phyloP scores from a whole-genome alignment of 257 asterid species.

The Rauvolfia tetraphylla region DNA sequence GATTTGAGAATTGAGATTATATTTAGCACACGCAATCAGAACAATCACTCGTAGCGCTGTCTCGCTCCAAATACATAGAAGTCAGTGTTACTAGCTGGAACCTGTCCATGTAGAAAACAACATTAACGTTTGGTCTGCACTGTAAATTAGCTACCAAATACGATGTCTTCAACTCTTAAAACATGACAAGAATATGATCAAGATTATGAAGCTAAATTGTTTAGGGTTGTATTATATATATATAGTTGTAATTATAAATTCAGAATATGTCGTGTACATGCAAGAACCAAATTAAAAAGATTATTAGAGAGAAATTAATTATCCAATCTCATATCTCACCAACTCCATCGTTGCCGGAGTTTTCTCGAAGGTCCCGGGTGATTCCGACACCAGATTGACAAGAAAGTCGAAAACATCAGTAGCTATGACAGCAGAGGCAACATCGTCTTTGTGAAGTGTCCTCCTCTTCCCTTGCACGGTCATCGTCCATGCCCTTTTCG shows the following conservation, averaged over 20 bases:
- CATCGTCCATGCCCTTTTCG: slow-evolving; percentile 59
- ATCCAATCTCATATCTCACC: background rate
- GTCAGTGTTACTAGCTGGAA: too few relatives aligned
- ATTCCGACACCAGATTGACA: slow-evolving; percentile 39
- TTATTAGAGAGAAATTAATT: too few relatives aligned
- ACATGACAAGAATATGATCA: too few relatives aligned
- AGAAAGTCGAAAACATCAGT: slow-evolving; percentile 82
- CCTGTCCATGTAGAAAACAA: too few relatives aligned
- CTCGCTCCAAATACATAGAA: too few relatives aligned
- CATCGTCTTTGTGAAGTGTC: slow-evolving; percentile 68
- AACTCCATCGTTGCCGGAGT: slow-evolving; percentile 5
- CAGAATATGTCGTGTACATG: background rate
- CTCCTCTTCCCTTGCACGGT: slow-evolving; percentile 59
- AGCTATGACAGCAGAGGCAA: slow-evolving; percentile 59
- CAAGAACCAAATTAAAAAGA: background rate
- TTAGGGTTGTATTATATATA: background rate
- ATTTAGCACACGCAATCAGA: too few relatives aligned
- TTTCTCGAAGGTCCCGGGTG: background rate
- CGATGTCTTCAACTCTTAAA: too few relatives aligned
- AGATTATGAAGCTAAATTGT: background rate
- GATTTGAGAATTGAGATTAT: too few relatives aligned
- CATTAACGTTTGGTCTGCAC: too few relatives aligned
- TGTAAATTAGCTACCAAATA: too few relatives aligned
- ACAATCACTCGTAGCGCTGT: too few relatives aligned
- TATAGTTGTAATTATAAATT: background rate